Conservation (phyloP, 2,329 filamentous ascomycete genomes). For the Cytospora schulzeri region DNA sequence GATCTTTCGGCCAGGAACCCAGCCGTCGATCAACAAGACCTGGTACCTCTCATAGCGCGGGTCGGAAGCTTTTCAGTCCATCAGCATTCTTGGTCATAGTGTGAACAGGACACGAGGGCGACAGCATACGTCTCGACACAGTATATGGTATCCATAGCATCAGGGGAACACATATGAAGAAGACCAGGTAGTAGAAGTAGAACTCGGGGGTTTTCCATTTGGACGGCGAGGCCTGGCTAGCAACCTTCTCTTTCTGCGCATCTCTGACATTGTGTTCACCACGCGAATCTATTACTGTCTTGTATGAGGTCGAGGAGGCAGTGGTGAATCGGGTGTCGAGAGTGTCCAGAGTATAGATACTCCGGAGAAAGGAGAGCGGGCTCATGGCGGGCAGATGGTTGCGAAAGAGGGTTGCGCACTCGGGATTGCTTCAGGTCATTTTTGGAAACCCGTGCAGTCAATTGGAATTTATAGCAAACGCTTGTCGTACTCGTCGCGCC, state of each 20-base stretch:
- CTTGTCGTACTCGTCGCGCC: neutral
- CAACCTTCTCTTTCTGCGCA: conserved; percentile 46
- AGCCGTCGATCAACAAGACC: conserved; percentile 73
- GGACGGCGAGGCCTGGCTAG: conserved; percentile 56
- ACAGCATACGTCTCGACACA: conserved; percentile 74
- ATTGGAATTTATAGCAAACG: neutral
- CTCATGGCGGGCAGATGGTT: conserved; percentile 21
- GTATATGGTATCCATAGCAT: conserved; percentile 92
- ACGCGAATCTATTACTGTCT: conserved; percentile 56
- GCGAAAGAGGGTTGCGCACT: neutral
- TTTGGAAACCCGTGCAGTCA: neutral
- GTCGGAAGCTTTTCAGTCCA: conserved; percentile 64
- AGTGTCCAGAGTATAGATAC: conserved; percentile 53
- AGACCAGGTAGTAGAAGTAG: conserved; percentile 73
- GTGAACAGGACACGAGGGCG: neutral
- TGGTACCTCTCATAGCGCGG: conserved; percentile 78
- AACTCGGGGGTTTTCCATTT: conserved; percentile 90
- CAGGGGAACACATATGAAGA: conserved; percentile 68
- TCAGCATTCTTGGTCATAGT: conserved; percentile 26
- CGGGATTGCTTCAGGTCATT: conserved; percentile 22
- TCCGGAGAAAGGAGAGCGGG: conserved; percentile 51
- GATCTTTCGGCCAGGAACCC: conserved; percentile 90
- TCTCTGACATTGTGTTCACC: conserved; percentile 45
- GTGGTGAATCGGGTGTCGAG: conserved; percentile 58
- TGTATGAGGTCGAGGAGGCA: conserved; percentile 69